Evolutionary conservation across 345 rosid genomes (phyloP), one percentile per base, ranked within the genome.

Genomic region (Abelmoschus esculentus): DNA sequence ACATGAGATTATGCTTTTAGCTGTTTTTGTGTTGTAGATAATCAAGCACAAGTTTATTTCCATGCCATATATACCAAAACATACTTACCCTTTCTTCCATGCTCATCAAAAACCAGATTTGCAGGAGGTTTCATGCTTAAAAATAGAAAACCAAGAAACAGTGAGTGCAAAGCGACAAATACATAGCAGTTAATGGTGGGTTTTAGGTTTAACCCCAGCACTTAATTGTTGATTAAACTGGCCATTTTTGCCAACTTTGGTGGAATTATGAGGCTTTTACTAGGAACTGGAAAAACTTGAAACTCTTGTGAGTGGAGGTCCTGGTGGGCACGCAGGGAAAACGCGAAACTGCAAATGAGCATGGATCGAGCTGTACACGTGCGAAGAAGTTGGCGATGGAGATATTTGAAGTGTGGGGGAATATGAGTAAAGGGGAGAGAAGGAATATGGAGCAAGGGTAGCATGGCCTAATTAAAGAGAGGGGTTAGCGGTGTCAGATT

Each of bases 341-440:
- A 22, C 26, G 26, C 60, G 32, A 60, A 49, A 40, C 70, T 66
- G 75, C 36, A 76, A 50, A 78, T 79, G 53, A 34, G 71, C 57
- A 72, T 77, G 66, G 75, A 76, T 77, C 67, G 77, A 76, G 85
- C 81, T 86, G 88, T 85, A 88, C 90, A 88, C 82, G 91, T 85
- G 86, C 83, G 75, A 73, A 66, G 69, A 34, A 22, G 77, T 49
- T 66, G 69, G 22, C 13, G 15, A 46, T n/a, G 28, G 3, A 14
- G 22, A 79, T 59, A 62, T 26, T 6, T 42, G 26, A 19, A 54
- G 19, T 32, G 38, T 13, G 38, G 36, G 6, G 1, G 18, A 55
- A 53, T 61, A 26, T 19, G 73, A 67, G 36, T 42, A 46, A 55
- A 22, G 50, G 57, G 61, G 79, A 59, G 63, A 60, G 40, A 64